Evolutionary conservation across 2,329 filamentous ascomycete species (phyloP), one percentile per base, ranked within the genome.

Genomic region (Amauroascus verrucosus): DNA sequence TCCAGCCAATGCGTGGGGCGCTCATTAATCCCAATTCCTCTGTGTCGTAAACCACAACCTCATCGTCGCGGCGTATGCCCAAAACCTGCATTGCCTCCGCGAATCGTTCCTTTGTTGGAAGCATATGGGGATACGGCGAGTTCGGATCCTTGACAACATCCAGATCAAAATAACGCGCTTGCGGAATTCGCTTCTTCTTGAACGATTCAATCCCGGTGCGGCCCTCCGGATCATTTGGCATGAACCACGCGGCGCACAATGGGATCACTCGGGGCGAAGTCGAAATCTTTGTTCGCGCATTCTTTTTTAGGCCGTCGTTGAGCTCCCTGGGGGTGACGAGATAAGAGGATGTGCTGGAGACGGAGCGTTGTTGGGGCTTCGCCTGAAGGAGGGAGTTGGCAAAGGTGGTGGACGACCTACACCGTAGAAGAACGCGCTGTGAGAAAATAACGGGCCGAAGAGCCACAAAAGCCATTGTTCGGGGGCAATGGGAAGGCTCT

Each of bases 41-140:
- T 26, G 83, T 85, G 67, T 98, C 93, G 66, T 98, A 98, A 4
- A 98, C 88, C 0, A 98, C 93, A 3, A 98, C 81, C 33, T 83
- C 86, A 60, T 98, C 93, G 60, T 96, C 88, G 58, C 82, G 81
- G 53, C 83, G 81, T 60, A 98, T 93, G 6, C 93, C 93, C 47
- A 98, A 73, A 59, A 85, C 81, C 61, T 86, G 84, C 90, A 98
- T 94, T 40, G 90, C 88, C 51, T 84, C 80, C 43, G 88, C 86
- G 65, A 98, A 97, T 49, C 81, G 78, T 63, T 86, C 82, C 35
- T 86, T 77, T 6, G 79, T 84, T 2, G 93, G 93, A 2, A 98
- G 81, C 93, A 98, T 98, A 69, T 98, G 93, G 6, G 93, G 91
- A 67, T 95, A 97, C 1, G 88, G 86, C 53, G 86, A 95, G 61